phyloP scores from a whole-genome alignment of 352 stramenopile species.

The Globisporangium spinosum region DNA sequence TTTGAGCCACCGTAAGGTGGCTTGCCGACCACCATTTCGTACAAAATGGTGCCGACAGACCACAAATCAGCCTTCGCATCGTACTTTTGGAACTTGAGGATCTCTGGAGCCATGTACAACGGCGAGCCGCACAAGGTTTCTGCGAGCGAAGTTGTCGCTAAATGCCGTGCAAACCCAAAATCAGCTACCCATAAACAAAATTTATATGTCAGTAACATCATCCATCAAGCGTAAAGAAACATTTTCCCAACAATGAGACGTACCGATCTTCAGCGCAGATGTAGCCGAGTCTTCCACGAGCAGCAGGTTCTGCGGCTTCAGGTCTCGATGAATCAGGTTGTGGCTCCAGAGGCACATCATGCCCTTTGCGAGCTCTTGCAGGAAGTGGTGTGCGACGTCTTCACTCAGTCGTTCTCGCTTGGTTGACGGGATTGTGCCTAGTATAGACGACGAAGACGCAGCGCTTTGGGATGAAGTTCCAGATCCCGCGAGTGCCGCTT shows the following conservation, averaged over 20 bases:
- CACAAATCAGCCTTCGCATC: constrained; percentile 96
- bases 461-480: neutral
- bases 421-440: neutral
- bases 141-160: constrained; percentile 89
- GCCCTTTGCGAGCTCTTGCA: constrained; percentile 59
- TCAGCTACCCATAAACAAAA: constrained; percentile 58
- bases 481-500: neutral
- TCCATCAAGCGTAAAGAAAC: constrained; percentile 9
- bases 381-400: constrained; percentile 53
- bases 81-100: constrained; percentile 94
- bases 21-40: constrained; percentile 93
- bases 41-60: constrained; percentile 94
- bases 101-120: constrained; percentile 98
- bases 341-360: constrained; percentile 72
- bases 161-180: constrained; percentile 95
- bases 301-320: constrained; percentile 97
- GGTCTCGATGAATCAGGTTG: constrained; percentile 86
- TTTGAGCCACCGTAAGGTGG: constrained; percentile 93
- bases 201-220: too few relatives aligned
- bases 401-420: constrained; percentile 23
- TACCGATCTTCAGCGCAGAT: constrained; percentile 62
- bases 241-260: constrained; percentile 12
- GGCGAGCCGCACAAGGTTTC: constrained; percentile 95
- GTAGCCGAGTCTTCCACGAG: constrained; percentile 65
- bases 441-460: neutral